These are phyloP conservation scores for Ramaria sp. DNA, from an alignment of 768 basidiomycete genomes.

Conservation along the genomic window DNA sequence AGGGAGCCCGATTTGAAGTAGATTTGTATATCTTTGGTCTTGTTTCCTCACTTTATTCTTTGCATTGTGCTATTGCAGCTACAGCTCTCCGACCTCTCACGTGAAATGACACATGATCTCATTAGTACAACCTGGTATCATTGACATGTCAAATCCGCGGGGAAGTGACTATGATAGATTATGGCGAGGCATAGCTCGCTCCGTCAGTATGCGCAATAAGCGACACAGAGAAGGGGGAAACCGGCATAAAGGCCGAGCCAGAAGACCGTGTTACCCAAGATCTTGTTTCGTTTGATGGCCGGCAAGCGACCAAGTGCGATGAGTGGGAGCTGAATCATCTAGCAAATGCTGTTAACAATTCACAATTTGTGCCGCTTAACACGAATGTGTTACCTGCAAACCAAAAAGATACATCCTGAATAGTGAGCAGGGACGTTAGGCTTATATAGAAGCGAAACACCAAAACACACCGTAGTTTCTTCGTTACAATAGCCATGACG, in stretches of 20 bases:
- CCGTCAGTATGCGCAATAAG: slow-evolving; percentile 42
- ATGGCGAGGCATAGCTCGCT: background rate
- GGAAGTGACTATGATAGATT: no score
- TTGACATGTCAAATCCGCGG: no score
- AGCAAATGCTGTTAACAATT: background rate
- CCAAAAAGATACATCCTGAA: slow-evolving; percentile 76
- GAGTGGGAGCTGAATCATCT: slow-evolving; percentile 88
- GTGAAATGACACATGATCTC: no score
- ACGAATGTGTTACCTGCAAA: slow-evolving; percentile 37
- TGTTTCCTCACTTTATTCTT: no score
- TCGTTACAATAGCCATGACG: slow-evolving; percentile 92
- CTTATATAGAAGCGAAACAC: background rate
- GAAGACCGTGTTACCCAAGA: slow-evolving; percentile 79
- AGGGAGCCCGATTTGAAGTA: no score
- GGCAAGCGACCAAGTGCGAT: slow-evolving; percentile 75
- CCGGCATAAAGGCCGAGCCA: slow-evolving; percentile 90
- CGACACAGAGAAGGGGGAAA: slow-evolving; percentile 87
- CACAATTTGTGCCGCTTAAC: no score
- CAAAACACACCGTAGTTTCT: slow-evolving; percentile 69
- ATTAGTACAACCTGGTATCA: no score
- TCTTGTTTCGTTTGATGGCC: slow-evolving; percentile 67
- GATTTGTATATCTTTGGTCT: no score
- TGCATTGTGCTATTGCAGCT: no score
- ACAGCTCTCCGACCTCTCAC: no score
- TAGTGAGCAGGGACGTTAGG: background rate